Base-by-base conservation (phyloP, 164 flowering plant species). In the Akebia trifoliata region DNA sequence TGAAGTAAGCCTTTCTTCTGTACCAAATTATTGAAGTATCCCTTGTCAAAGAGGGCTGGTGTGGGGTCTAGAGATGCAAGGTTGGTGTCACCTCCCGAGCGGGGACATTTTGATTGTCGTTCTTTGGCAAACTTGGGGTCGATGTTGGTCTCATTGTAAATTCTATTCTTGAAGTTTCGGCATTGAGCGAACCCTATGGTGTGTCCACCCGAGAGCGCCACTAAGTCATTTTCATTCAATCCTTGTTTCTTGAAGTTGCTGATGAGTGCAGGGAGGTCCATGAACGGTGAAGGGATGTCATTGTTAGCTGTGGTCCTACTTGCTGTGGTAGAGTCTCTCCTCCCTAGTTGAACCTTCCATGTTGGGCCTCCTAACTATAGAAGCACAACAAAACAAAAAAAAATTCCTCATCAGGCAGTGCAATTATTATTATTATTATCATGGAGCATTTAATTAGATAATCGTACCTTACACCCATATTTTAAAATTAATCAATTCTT, bases 121-220 rank as follows among this genome's bases (percentile, higher is more conserved):
- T 55, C 17, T 6, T 4, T 1, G 15, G 71, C 66, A n/a, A 61
- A 67, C 4, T 4, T 20, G 0, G 58, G 58, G 24, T 56, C 47
- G n/a, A 61, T 61, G 58, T 57, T 56, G 28, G 56, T 38, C 3
- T 54, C 64, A 14, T 54, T 63, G 68, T 59, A 63, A 15, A 63
- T 57, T 0, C 56, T 44, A 28, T 35, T 36, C 2, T 39, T 40
- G 52, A 68, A 63, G 15, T 0, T 2, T 1, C 2, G 2, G 30
- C 72, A 68, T 26, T 9, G 29, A 0, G 72, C 59, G 2, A 45
- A 38, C 10, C 71, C 71, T 8, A 68, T 35, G 4, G 67, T 53
- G 43, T 68, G 71, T 18, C 55, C 60, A n/a, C 72, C 72, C 3
- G 69, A 69, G 31, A 73, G 68, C 1, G 71, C 76, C 6, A 73